Conservation (phyloP, 805 yeast genomes). For the Zygosaccharomyces rouxii region DNA sequence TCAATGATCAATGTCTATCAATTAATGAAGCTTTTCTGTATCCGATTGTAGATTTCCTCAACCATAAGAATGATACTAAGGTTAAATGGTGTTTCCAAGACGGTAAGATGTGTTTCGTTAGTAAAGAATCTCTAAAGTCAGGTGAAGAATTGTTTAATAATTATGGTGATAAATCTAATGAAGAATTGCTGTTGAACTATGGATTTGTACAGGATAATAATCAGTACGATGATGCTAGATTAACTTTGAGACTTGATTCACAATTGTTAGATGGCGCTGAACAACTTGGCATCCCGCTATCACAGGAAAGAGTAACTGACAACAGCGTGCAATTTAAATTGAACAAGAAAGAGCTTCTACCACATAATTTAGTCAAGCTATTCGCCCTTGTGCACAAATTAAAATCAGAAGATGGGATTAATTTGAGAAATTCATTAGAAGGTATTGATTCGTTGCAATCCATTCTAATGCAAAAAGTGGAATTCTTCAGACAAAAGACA, state of each 20-base stretch:
- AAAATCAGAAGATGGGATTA: constrained; percentile 43
- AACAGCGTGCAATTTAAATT: constrained; percentile 41
- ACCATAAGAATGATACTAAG: constrained; percentile 58
- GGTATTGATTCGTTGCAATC: constrained; percentile 52
- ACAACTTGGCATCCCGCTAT: constrained; percentile 39
- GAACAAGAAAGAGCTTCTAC: constrained; percentile 35
- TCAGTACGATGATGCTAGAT: constrained; percentile 52
- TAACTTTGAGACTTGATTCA: constrained; percentile 52
- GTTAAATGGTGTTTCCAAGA: constrained; percentile 56
- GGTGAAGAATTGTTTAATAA: constrained; percentile 65
- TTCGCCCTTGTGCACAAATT: constrained; percentile 53
- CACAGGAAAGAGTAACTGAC: constrained; percentile 33
- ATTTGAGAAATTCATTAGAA: constrained; percentile 54
- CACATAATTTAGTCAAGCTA: constrained; percentile 45
- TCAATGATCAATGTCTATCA: constrained; percentile 35
- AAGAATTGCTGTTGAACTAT: constrained; percentile 73
- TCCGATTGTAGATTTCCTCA: constrained; percentile 75
- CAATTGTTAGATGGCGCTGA: constrained; percentile 31
- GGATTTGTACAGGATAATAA: constrained; percentile 67
- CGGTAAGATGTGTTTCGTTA: constrained; percentile 40
- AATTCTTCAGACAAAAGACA: constrained; percentile 35
- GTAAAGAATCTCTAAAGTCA: constrained; percentile 30
- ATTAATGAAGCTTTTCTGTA: constrained; percentile 59
- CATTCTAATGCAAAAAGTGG: constrained; percentile 50
- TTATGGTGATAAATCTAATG: constrained; percentile 86